Base-by-base conservation (phyloP, 2,329 filamentous ascomycete genomes). In the Colletotrichum horii region DNA sequence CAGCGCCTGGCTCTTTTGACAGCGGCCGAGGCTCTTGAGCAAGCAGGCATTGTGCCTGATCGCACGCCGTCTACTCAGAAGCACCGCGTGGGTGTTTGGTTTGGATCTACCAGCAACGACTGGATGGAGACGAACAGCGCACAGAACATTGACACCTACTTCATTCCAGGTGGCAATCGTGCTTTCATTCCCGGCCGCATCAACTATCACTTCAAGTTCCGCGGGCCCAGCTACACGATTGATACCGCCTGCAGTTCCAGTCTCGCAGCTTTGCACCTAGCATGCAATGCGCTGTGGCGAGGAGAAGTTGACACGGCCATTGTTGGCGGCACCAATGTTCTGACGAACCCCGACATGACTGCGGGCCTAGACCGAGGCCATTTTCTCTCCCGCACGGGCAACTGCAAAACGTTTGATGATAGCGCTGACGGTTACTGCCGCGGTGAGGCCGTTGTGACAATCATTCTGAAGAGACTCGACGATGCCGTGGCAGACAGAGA, bases 211-310 rank as follows among this genome's bases (percentile, higher is more conserved):
- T 95, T 95, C 84, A 93, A 94, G 79, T 95, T 95, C 83, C 91
- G 89, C 60, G 94, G 94, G 0, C 94, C 94, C 0, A 94, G 92
- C 28, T 93, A 92, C 80, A 94, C 90, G 68, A 88, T 95, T 62
- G 94, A 96, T 79, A 95, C 94, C n/a, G 94, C 94, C 6, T 96
- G 94, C 81, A 95, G 94, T 0, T 95, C 93, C 1, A 93, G 92
- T 77, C 88, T 94, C 12, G 93, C 93, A 5, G 93, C 93, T 1
- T 92, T 96, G 62, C 92, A 95, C 78, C 85, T 94, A 3, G 89
- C 88, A 87, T 87, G 66, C 87, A 89, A 79, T 87, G 86, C 76
- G 0, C 79, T 90, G 52, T 82, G 85, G 16, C 78, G 83, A 2
- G 87, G 87, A 4, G 88, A 91, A 77, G 95, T 93, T 77, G 95